These are phyloP conservation scores for Wickerhamomyces sp. DNA, from an alignment of 1,139 yeast genomes.

Conservation along the genomic window DNA sequence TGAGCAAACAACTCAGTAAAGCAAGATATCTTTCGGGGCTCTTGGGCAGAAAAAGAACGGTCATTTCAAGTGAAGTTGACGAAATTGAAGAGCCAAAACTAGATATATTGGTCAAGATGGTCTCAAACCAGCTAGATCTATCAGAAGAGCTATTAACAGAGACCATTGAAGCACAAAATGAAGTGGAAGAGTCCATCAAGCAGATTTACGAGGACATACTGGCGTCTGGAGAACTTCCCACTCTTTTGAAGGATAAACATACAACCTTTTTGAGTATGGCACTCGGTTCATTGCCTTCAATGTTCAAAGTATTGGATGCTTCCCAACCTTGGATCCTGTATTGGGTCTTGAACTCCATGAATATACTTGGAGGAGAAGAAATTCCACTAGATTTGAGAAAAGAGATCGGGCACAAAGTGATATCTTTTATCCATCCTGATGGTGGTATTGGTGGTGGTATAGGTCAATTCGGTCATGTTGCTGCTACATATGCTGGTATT, in stretches of 20 bases:
- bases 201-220: slow-evolving; percentile 25
- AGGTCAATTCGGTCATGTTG: slow-evolving; percentile 78
- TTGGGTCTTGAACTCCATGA: slow-evolving; percentile 68
- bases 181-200: slow-evolving; percentile 35
- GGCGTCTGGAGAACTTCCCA: slow-evolving; percentile 19
- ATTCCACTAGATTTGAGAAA: slow-evolving; percentile 21
- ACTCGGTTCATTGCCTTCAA: slow-evolving; percentile 44
- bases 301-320: slow-evolving; percentile 58
- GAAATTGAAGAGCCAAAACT: slow-evolving; percentile 7
- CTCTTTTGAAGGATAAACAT: slow-evolving; percentile 26
- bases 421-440: slow-evolving; percentile 31
- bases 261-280: slow-evolving; percentile 35
- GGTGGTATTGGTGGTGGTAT: slow-evolving; percentile 88
- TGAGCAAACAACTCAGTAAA: slow-evolving; percentile 3
- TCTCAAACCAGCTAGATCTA: slow-evolving; percentile 5
- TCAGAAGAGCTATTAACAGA: slow-evolving; percentile 29
- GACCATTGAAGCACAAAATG: slow-evolving; percentile 38
- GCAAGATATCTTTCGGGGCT: slow-evolving; percentile 15
- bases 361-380: slow-evolving; percentile 33
- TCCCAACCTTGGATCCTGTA: slow-evolving; percentile 88
- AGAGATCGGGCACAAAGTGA: slow-evolving; percentile 26
- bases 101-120: slow-evolving; percentile 14
- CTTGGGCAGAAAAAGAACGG: slow-evolving; percentile 26
- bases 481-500: slow-evolving; percentile 78
- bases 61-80: slow-evolving; percentile 19